These are phyloP conservation scores for Annulohypoxylon moriforme DNA, from an alignment of 495 filamentous ascomycete species.

Conservation along the genomic window DNA sequence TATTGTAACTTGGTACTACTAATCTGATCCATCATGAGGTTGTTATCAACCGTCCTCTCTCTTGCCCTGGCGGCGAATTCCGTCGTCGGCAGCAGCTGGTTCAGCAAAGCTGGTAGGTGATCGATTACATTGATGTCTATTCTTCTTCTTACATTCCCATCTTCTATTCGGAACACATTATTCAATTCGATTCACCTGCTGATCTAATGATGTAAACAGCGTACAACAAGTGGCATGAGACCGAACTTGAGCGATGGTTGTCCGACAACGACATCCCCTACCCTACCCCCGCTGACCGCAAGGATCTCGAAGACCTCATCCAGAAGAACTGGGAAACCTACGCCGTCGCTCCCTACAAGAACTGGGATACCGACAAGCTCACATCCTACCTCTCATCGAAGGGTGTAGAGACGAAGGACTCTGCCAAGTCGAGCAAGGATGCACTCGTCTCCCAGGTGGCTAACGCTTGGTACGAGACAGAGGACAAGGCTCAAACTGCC, in stretches of 20 bases:
- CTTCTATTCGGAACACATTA: not conserved
- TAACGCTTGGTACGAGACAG: slow-evolving; percentile 76
- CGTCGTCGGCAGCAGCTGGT: slow-evolving; percentile 79
- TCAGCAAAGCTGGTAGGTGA: slow-evolving; percentile 80
- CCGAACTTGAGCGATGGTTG: slow-evolving; percentile 96
- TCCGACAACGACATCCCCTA: slow-evolving; percentile 92
- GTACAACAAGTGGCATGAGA: slow-evolving; percentile 99
- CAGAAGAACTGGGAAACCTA: slow-evolving; percentile 87
- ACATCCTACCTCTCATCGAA: slow-evolving; percentile 72
- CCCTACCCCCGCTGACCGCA: slow-evolving; percentile 84
- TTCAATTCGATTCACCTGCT: slow-evolving; percentile 9
- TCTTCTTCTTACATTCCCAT: not conserved
- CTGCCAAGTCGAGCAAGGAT: slow-evolving; percentile 71
- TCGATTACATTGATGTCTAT: slow-evolving; percentile 25
- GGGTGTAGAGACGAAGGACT: slow-evolving; percentile 73
- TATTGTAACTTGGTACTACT: not conserved
- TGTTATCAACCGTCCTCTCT: slow-evolving; percentile 74
- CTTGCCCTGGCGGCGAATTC: slow-evolving; percentile 76
- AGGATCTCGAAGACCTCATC: slow-evolving; percentile 83
- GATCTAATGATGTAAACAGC: slow-evolving; percentile 60
- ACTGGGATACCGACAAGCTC: slow-evolving; percentile 76
- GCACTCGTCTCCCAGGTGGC: slow-evolving; percentile 75
- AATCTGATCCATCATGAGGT: slow-evolving; percentile 70
- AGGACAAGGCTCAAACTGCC: slow-evolving; percentile 76
- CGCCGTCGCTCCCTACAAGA: slow-evolving; percentile 73